Evolutionary conservation across 2,329 filamentous ascomycete genomes (phyloP), one percentile per base, ranked within the genome.

Genomic region (Mycocentrospora acerina): DNA sequence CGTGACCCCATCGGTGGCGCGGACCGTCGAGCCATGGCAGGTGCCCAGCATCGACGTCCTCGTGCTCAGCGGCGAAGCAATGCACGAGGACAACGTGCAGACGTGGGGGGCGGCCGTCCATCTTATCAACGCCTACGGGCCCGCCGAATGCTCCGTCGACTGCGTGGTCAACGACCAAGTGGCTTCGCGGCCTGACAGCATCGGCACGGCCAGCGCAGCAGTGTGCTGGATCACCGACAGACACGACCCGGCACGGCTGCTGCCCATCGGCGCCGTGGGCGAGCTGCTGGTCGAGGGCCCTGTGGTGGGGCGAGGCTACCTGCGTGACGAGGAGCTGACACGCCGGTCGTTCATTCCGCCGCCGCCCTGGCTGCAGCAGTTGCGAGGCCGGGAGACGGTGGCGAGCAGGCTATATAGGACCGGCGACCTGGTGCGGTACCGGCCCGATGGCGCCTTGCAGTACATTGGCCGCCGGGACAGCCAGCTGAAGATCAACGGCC

Each of bases 151-250:
- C 22, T 29, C 45, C 9, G 42, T 12, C n/a, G n/a, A n/a, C n/a
- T n/a, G n/a, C n/a, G n/a, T n/a, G n/a, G n/a, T n/a, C n/a, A n/a
- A n/a, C n/a, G n/a, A n/a, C n/a, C n/a, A n/a, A n/a, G n/a, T n/a
- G n/a, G n/a, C n/a, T n/a, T n/a, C n/a, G n/a, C n/a, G n/a, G n/a
- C n/a, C n/a, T n/a, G n/a, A n/a, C n/a, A n/a, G n/a, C 19, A 40
- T 25, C 9, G 30, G 27, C 24, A 69, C 71, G 3, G 79, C 80
- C 0, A 83, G 80, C 48, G n/a, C n/a, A n/a, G n/a, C n/a, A n/a
- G n/a, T n/a, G n/a, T n/a, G n/a, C n/a, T n/a, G n/a, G n/a, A n/a
- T n/a, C n/a, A n/a, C n/a, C n/a, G n/a, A n/a, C n/a, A n/a, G n/a
- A n/a, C n/a, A n/a, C n/a, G n/a, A n/a, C n/a, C n/a, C n/a, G n/a